Percentiles rank a stretch among this genome's conserved stretches.
These are phyloP conservation scores for Suillus variegatus DNA, from an alignment of 768 basidiomycete genomes.

Conservation along the genomic window DNA sequence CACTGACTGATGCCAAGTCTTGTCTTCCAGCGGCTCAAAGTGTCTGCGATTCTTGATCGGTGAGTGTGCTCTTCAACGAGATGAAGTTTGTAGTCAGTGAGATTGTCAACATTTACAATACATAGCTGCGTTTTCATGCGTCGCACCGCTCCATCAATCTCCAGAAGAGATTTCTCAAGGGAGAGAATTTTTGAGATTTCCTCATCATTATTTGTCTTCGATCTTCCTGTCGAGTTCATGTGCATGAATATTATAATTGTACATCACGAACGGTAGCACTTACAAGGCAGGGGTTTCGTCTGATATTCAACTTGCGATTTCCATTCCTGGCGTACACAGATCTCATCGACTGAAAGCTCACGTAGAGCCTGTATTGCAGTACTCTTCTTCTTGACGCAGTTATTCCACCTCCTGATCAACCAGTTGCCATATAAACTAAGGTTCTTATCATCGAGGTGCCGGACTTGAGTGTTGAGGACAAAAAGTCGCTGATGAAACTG, in stretches of 20 bases:
- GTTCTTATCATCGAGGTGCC: conserved; percentile 15
- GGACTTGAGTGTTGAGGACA: conserved; percentile 27
- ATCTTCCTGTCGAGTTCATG: background rate
- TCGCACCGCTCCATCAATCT: background rate
- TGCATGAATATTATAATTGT: background rate
- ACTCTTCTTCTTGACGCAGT: conserved; percentile 11
- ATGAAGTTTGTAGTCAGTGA: background rate
- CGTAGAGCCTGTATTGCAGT: background rate
- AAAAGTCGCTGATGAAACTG: conserved; percentile 32
- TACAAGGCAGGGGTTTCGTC: conserved; percentile 2
- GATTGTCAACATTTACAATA: background rate
- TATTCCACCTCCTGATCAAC: conserved; percentile 13
- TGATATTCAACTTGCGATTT: conserved; percentile 3
- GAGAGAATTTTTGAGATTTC: background rate
- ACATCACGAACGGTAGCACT: background rate
- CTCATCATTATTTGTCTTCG: background rate
- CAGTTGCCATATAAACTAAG: conserved; percentile 16
- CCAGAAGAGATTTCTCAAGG: background rate
- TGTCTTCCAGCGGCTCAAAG: background rate
- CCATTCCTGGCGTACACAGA: conserved; percentile 9
- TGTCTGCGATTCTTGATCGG: background rate
- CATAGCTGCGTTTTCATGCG: background rate
- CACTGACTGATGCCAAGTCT: background rate
- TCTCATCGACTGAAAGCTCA: background rate
- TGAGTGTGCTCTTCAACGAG: background rate